These are phyloP conservation scores for Coemansia sp. DNA, from an alignment of 192 early-diverging fungal species.

Conservation along the genomic window DNA sequence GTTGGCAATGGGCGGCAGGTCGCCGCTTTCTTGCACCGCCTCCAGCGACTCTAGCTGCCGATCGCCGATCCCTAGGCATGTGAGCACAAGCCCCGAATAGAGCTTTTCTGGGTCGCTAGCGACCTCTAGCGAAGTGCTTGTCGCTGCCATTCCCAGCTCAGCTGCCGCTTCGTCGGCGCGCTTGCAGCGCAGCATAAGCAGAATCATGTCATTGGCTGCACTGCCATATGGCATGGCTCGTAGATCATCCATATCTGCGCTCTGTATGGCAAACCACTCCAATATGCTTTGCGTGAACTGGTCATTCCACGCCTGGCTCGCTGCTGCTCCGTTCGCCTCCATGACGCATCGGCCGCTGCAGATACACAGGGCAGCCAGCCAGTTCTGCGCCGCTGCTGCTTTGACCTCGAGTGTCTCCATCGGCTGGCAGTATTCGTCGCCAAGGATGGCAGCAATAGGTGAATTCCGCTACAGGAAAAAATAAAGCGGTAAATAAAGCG, in stretches of 20 bases:
- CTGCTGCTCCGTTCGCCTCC: constrained; percentile 18
- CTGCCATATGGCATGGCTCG: constrained; percentile 30
- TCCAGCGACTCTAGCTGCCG: constrained; percentile 13
- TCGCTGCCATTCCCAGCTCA: background rate
- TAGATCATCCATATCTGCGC: constrained; percentile 16
- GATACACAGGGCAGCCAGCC: constrained; percentile 44
- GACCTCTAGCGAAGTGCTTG: constrained; percentile 19
- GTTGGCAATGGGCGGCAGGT: background rate
- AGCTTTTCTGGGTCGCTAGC: constrained; percentile 32
- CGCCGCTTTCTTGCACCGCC: background rate
- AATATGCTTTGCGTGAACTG: constrained; percentile 36
- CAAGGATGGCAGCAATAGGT: no score
- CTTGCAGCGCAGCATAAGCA: constrained; percentile 39
- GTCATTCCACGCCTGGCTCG: constrained; percentile 26
- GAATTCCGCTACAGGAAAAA: no score
- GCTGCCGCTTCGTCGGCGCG: constrained; percentile 30
- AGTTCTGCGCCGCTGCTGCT: constrained; percentile 20
- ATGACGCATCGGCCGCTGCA: constrained; percentile 45
- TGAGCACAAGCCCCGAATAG: constrained; percentile 29
- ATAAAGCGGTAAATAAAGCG: no score
- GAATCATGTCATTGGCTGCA: constrained; percentile 41
- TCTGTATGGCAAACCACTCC: constrained; percentile 30
- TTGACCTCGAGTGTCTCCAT: constrained; percentile 38
- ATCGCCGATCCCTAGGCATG: constrained; percentile 28
- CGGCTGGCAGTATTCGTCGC: background rate